Conservation (phyloP, 2,329 filamentous ascomycete genomes). For the Epichloe hybrida region DNA sequence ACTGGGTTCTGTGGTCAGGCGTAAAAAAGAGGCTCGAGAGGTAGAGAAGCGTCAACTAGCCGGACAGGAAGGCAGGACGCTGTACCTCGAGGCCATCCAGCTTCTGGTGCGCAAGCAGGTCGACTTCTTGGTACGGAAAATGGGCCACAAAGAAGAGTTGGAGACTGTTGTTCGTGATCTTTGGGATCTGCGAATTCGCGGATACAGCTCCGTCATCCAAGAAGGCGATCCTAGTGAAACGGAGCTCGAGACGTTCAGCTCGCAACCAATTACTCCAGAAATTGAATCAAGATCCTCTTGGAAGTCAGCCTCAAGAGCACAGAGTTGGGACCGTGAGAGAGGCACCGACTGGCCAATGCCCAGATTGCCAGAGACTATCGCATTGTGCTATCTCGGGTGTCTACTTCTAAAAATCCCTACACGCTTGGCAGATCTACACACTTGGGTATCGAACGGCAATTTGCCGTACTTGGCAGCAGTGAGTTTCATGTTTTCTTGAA, state of each 20-base stretch:
- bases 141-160: slow-evolving; percentile 56
- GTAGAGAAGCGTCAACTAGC: slow-evolving; percentile 41
- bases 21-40: slow-evolving; percentile 43
- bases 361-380: slow-evolving; percentile 59
- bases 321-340: slow-evolving; percentile 31
- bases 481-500: slow-evolving; percentile 14
- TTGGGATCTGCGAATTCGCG: slow-evolving; percentile 58
- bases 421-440: slow-evolving; percentile 57
- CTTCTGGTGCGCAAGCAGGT: slow-evolving; percentile 73
- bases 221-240: slow-evolving; percentile 13
- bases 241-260: slow-evolving; percentile 25
- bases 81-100: slow-evolving; percentile 77
- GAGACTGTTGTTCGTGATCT: slow-evolving; percentile 72
- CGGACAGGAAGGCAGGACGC: slow-evolving; percentile 56
- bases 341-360: slow-evolving; percentile 44
- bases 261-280: slow-evolving; percentile 16
- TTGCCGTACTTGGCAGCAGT: slow-evolving; percentile 61
- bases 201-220: slow-evolving; percentile 24
- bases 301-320: slow-evolving; percentile 18
- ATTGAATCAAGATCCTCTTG: slow-evolving; percentile 13
- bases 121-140: slow-evolving; percentile 53
- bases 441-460: slow-evolving; percentile 53
- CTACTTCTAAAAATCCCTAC: slow-evolving; percentile 63
- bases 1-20: slow-evolving; percentile 39
- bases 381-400: slow-evolving; percentile 66